A percentile compares a stretch with the other conserved stretches of the same genome.
phyloP scores from a whole-genome alignment of 768 basidiomycete genomes.

The Thelephora aurantiotincta region DNA sequence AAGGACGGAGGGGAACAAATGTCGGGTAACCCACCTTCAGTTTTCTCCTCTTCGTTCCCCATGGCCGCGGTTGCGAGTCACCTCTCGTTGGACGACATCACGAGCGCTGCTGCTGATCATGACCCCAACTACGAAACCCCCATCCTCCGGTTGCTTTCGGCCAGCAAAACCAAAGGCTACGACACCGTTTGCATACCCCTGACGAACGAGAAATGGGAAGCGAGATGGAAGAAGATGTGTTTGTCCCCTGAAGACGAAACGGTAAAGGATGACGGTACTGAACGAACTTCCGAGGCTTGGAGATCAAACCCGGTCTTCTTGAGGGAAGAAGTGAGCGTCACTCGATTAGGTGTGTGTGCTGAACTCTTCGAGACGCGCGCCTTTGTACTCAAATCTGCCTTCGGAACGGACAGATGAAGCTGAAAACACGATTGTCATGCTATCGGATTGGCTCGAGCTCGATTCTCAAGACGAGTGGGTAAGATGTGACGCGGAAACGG shows the following conservation, averaged over 20 bases:
- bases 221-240: constrained; percentile 86
- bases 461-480: constrained; percentile 90
- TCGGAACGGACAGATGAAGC: constrained; percentile 43
- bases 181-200: constrained; percentile 70
- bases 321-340: constrained; percentile 79
- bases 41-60: neutral
- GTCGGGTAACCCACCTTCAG: neutral
- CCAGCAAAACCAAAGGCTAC: constrained; percentile 54
- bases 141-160: constrained; percentile 33
- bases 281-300: constrained; percentile 75
- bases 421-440: constrained; percentile 55
- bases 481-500: constrained; percentile 90
- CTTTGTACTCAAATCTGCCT: neutral
- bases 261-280: constrained; percentile 27
- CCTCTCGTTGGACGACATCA: constrained; percentile 16
- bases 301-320: constrained; percentile 67
- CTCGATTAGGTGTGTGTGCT: constrained; percentile 58
- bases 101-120: constrained; percentile 7
- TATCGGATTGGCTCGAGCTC: constrained; percentile 91
- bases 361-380: neutral
- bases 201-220: constrained; percentile 78
- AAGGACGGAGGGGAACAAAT: neutral
- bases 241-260: constrained; percentile 35
- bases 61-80: constrained; percentile 14
- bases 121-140: constrained; percentile 23